Percentiles rank a stretch among this genome's conserved stretches.
Conservation (phyloP, 495 filamentous ascomycete genomes). For the Friedmanniomyces simplex region DNA sequence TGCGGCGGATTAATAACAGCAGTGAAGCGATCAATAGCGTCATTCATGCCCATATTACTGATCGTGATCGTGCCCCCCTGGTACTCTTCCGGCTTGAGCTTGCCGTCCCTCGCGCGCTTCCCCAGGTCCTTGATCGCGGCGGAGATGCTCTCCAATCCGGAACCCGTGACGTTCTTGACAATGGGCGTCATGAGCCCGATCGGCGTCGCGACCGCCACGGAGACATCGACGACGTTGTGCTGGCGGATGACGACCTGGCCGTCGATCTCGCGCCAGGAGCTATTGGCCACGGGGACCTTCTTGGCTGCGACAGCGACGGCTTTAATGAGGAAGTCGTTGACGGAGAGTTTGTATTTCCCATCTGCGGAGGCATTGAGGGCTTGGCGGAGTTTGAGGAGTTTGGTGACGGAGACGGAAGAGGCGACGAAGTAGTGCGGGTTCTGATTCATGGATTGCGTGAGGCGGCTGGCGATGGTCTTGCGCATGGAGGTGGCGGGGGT, state of each 20-base stretch:
- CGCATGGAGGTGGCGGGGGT: constrained; percentile 84
- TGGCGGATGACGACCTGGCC: constrained; percentile 75
- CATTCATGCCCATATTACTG: constrained; percentile 99
- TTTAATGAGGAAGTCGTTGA: constrained; percentile 99
- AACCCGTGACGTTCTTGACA: constrained; percentile 72
- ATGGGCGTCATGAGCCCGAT: constrained; percentile 95
- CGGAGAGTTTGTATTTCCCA: constrained; percentile 94
- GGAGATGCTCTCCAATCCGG: constrained; percentile 80
- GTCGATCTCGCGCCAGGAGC: constrained; percentile 63
- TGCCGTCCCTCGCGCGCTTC: constrained; percentile 90
- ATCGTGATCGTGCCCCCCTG: constrained; percentile 99
- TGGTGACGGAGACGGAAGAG: constrained; percentile 73
- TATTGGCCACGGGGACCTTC: constrained; percentile 94
- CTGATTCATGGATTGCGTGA: constrained; percentile 77
- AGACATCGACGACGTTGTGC: constrained; percentile 83
- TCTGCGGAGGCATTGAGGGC: constrained; percentile 81
- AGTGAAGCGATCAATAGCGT: constrained; percentile 93
- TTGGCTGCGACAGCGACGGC: constrained; percentile 76
- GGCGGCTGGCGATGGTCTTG: constrained; percentile 89
- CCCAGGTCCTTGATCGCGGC: constrained; percentile 85
- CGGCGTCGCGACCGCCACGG: constrained; percentile 89
- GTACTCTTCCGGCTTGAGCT: constrained; percentile 99
- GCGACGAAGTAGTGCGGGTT: constrained; percentile 99
- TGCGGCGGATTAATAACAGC: constrained; percentile 99
- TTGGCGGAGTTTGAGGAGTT: constrained; percentile 90